Evolutionary conservation across 257 asterid species (phyloP).

Genomic region (Solanum clarkiae): DNA sequence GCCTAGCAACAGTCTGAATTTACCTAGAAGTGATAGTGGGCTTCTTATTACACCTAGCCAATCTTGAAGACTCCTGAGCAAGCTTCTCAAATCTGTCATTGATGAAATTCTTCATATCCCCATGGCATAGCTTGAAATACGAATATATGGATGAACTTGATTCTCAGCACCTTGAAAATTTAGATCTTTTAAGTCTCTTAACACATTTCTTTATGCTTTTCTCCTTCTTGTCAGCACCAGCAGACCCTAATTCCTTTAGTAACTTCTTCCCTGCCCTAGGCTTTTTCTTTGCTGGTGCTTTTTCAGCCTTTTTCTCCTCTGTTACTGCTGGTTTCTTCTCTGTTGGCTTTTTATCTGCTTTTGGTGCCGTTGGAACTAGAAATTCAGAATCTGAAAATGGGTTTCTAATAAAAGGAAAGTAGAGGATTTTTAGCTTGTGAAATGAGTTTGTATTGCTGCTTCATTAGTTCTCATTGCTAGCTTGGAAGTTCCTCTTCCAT

Average conservation of each 20-base stretch:
- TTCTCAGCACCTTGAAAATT: neutral
- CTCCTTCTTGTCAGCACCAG: neutral
- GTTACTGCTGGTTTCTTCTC: neutral
- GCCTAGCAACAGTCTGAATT: neutral
- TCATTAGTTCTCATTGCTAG: neutral
- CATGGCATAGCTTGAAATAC: neutral
- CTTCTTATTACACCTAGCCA: neutral
- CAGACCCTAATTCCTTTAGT: neutral
- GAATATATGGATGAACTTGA: neutral
- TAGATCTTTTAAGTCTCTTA: neutral
- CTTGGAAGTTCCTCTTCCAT: neutral
- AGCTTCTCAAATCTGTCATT: neutral
- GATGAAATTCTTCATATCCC: neutral
- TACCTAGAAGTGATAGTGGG: neutral
- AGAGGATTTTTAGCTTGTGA: neutral
- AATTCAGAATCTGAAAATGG: neutral
- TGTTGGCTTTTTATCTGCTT: neutral
- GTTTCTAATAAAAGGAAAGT: neutral
- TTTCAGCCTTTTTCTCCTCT: neutral
- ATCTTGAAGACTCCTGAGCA: neutral
- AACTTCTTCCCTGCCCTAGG: neutral
- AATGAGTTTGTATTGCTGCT: neutral
- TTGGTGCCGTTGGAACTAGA: neutral
- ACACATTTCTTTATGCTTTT: neutral
- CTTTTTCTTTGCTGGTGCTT: neutral